Evolutionary conservation across 2,329 filamentous ascomycete genomes (phyloP), one percentile per base, ranked within the genome.

Genomic region (Colletotrichum sp.): DNA sequence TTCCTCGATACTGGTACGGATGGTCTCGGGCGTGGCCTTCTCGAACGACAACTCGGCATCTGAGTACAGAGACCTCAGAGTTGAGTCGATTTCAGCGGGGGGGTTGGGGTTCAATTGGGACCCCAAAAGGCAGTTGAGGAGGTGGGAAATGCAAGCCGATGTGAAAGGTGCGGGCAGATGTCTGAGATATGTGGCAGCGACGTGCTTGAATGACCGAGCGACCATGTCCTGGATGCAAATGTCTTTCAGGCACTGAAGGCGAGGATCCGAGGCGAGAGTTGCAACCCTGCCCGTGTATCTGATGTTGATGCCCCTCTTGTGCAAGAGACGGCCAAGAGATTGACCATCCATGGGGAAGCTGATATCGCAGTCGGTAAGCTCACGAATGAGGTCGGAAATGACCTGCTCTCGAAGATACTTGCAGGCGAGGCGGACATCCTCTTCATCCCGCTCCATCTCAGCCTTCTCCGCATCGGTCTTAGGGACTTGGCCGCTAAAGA

Each of bases 311-410:
- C 97, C 97, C 57, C 96, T 95, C 89, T 98, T 98, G 88, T 99
- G 97, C 82, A 99, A 90, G 67, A 98, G 91, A 78, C 93, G 93
- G 80, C 94, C 95, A 74, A 99, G 89, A 24, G 96, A 98, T 81
- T 94, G 92, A n/a, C 97, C 97, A 81, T 99, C 98, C 95, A 99
- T 98, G 15, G 97, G 97, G 88, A 99, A 99, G 81, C 96, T 97
- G 79, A 98, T 94, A 79, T 99, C 96, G 8, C 95, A 96, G 79
- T 98, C 95, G 82, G 94, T 94, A 74, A 99, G 91, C 81, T 99
- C 96, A 77, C 94, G 93, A 74, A 99, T 86, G 73, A 99, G 89
- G 72, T 94, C 92, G n/a, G 96, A 96, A 78, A 99, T 94, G 71
- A 95, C 92, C 76, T 94, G 93, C 10, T 92, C 89, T 10, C 92